A percentile compares a stretch with the other conserved stretches of the same genome.
These are phyloP conservation scores for Dalechampia spathulata DNA, from an alignment of 441 rosid genomes.

Conservation along the genomic window DNA sequence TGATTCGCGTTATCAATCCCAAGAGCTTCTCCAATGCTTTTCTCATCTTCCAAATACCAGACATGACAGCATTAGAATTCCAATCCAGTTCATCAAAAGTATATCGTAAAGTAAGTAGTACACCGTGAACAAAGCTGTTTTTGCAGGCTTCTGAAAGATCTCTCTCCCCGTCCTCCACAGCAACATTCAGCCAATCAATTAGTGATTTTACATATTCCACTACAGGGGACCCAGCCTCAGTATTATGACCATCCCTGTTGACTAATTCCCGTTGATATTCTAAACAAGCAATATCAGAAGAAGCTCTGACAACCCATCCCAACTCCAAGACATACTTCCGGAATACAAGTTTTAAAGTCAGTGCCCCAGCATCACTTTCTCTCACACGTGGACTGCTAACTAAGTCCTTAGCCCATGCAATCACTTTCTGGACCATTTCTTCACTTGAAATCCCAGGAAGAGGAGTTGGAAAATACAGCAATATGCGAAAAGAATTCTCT, in stretches of 20 bases:
- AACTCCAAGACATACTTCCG: constrained; percentile 86
- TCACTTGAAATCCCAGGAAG: constrained; percentile 84
- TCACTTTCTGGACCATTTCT: constrained; percentile 57
- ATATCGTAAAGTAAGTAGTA: constrained; percentile 76
- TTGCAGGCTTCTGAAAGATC: constrained; percentile 85
- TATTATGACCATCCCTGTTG: constrained; percentile 26
- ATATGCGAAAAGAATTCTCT: constrained; percentile 80
- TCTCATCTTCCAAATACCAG: constrained; percentile 64
- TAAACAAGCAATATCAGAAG: constrained; percentile 43
- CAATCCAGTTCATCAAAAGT: constrained; percentile 96
- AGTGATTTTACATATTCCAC: constrained; percentile 68
- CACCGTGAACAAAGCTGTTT: constrained; percentile 92
- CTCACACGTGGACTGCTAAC: constrained; percentile 98
- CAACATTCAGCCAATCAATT: constrained; percentile 69
- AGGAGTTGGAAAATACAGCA: constrained; percentile 85
- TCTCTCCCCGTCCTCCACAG: constrained; percentile 69
- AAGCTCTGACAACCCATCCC: constrained; percentile 67
- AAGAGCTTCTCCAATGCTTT: constrained; percentile 63
- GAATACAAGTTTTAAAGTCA: constrained; percentile 77
- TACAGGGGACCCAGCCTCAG: constrained; percentile 40
- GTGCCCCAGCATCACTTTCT: constrained; percentile 98
- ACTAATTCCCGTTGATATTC: constrained; percentile 30
- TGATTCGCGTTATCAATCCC: constrained; percentile 67
- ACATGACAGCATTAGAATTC: constrained; percentile 61
- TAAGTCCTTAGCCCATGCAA: constrained; percentile 77